phyloP scores from a whole-genome alignment of 805 yeast genomes.

The Tetrapisispora fleetii region DNA sequence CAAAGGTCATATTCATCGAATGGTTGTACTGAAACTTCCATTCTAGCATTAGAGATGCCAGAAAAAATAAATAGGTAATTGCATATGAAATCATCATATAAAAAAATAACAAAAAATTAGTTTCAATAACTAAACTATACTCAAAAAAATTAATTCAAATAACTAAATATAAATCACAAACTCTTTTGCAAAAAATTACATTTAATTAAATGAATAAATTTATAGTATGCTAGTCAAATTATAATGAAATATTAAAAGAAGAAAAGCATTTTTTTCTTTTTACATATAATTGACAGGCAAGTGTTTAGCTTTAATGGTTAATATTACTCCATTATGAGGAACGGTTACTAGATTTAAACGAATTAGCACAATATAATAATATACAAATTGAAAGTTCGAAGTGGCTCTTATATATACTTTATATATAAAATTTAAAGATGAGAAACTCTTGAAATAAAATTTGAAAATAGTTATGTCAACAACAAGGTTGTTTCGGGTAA shows the following conservation, averaged over 20 bases:
- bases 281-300: too few species aligned
- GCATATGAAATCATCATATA: conserved; percentile 10
- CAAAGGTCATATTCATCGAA: conserved; percentile 74
- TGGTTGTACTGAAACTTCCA: conserved; percentile 41
- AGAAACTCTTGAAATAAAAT: too few species aligned
- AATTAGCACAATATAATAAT: too few species aligned
- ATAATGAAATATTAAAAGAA: too few species aligned
- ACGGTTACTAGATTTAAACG: too few species aligned
- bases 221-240: too few species aligned
- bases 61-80: conserved; percentile 44
- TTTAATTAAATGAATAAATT: not conserved
- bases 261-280: too few species aligned
- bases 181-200: not conserved
- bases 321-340: too few species aligned
- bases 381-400: too few species aligned
- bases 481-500: not conserved
- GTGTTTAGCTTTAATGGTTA: too few species aligned
- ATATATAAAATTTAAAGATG: too few species aligned
- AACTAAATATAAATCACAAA: conserved; percentile 1
- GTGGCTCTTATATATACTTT: too few species aligned
- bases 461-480: not conserved
- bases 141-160: not conserved
- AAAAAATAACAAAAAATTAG: not conserved
- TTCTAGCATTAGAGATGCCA: conserved; percentile 92
- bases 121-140: not conserved